Conservation (phyloP, 495 filamentous ascomycete genomes). For the Talaromyces borbonicus region DNA sequence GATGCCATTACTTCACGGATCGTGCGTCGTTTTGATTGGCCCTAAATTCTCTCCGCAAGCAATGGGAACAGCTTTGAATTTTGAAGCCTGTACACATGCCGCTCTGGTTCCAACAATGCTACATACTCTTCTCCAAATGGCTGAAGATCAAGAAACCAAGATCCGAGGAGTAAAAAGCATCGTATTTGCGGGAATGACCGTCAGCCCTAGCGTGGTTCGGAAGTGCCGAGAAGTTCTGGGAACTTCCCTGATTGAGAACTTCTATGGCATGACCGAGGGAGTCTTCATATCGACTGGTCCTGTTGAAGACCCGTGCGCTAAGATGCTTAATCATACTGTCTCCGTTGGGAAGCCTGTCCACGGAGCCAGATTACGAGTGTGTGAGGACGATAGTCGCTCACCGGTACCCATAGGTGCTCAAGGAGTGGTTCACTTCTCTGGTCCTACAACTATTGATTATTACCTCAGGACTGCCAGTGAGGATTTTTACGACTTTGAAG, state of each 20-base stretch:
- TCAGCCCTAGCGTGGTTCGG: too few species aligned
- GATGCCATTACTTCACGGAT: too few species aligned
- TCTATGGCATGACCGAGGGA: conserved; percentile 37
- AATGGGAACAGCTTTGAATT: conserved; percentile 18
- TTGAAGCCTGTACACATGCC: conserved; percentile 21
- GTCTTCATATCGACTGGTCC: conserved; percentile 19
- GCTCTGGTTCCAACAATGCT: conserved; percentile 28
- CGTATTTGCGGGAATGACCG: too few species aligned
- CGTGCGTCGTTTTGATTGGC: conserved; percentile 23
- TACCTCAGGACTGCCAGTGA: conserved; percentile 20
- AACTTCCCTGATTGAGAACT: conserved; percentile 18
- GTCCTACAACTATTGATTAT: conserved; percentile 15
- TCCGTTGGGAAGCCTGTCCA: conserved; percentile 20
- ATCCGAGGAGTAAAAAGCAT: too few species aligned
- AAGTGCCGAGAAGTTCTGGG: conserved; percentile 19
- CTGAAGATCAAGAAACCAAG: too few species aligned
- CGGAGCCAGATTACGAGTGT: conserved; percentile 26
- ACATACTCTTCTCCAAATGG: too few species aligned
- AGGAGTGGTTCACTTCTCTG: conserved; percentile 35
- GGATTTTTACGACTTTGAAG: conserved; percentile 24
- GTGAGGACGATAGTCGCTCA: conserved; percentile 12
- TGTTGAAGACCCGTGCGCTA: conserved; percentile 2
- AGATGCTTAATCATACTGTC: conserved; percentile 13
- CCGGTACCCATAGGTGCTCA: conserved; percentile 16
- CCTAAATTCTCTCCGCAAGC: conserved; percentile 21